Conservation (phyloP, 805 yeast genomes). For the Tetrapisispora arboricola region DNA sequence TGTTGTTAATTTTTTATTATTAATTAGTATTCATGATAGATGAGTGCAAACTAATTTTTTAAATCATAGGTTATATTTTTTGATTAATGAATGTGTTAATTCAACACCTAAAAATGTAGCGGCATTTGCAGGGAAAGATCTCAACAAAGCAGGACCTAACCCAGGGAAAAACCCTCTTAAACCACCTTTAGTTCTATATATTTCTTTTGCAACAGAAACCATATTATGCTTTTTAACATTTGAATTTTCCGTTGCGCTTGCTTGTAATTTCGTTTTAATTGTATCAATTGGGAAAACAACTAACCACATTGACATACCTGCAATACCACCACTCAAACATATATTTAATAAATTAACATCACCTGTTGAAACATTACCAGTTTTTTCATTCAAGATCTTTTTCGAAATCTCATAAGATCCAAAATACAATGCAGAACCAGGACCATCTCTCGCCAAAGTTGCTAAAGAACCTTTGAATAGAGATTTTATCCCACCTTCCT, state of each 20-base stretch:
- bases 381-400: conserved; percentile 39
- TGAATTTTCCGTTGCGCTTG: conserved; percentile 23
- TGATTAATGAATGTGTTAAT: conserved; percentile 42
- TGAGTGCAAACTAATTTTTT: too few species aligned
- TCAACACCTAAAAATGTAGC: conserved; percentile 97
- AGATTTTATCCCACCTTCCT: conserved; percentile 73
- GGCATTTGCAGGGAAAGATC: conserved; percentile 99
- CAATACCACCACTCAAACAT: conserved; percentile 86
- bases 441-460: conserved; percentile 93
- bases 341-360: conserved; percentile 63
- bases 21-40: too few species aligned
- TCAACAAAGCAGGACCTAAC: conserved; percentile 84
- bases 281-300: conserved; percentile 95
- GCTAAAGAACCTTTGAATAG: conserved; percentile 87
- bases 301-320: conserved; percentile 96
- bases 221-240: conserved; percentile 24
- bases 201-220: conserved; percentile 51
- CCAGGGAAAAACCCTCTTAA: conserved; percentile 94
- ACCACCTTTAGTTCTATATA: conserved; percentile 63
- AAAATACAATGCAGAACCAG: conserved; percentile 91
- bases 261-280: conserved; percentile 47
- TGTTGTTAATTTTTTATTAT: too few species aligned
- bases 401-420: conserved; percentile 87
- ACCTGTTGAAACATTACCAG: conserved; percentile 34
- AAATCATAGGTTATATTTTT: conserved; percentile 16